Evolutionary conservation across 768 basidiomycete species (phyloP), one percentile per base, ranked within the genome.

Genomic region (Guyanaporus albipodus): DNA sequence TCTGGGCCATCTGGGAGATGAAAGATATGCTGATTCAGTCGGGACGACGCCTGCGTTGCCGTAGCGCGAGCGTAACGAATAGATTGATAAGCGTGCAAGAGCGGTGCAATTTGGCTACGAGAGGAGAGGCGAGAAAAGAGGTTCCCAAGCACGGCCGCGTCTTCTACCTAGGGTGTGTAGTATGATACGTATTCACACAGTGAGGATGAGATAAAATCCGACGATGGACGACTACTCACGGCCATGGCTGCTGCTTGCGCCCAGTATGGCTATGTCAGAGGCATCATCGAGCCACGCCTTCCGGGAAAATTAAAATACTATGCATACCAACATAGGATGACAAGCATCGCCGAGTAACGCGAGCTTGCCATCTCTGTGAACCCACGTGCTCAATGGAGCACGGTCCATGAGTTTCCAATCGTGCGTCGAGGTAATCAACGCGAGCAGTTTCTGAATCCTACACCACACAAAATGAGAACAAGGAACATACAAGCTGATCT

Each of bases 211-310:
- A 31, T 19, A 29, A 19, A 36, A n/a, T n/a, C n/a, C n/a, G 44
- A 44, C 2, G 27, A 18, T 49, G 43, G 33, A 6, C 2, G 10
- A 8, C 8, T 8, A 55, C 65, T 59, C 55, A 78, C 71, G 22
- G 77, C 77, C 68, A 79, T 77, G 10, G 78, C 76, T 28, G 77
- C 70, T 6, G 77, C 78, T 58, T 80, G 79, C 1, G 76, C 79
- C 12, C 73, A 68, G 51, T 78, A 78, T 3, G 78, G 78, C 73
- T 70, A 27, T 0, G 15, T 29, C 17, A 19, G 5, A 11, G 27
- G 11, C 4, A 17, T 48, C 11, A 49, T 31, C 39, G 7, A 28
- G n/a, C 35, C 11, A 4, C n/a, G 22, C 4, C 22, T 28, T 26
- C 12, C 1, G 23, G 31, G 15, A 9, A 6, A 10, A 10, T 22